A percentile compares a stretch with the other conserved stretches of the same genome.
These are phyloP conservation scores for Suhomyces pyralidae DNA, from an alignment of 805 yeast species.

Conservation along the genomic window DNA sequence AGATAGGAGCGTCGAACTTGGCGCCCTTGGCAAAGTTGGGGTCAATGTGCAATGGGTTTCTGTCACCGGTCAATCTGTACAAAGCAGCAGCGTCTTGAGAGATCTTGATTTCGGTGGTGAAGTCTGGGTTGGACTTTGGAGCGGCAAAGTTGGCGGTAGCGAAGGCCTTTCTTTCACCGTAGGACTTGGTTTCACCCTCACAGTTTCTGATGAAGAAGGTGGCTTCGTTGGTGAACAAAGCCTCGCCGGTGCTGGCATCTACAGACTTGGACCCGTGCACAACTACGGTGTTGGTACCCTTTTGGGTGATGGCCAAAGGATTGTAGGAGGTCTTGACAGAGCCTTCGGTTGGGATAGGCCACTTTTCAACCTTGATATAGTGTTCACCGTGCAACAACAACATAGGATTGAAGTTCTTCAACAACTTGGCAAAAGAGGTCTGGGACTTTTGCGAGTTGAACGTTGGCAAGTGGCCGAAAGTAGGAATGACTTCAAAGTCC, in stretches of 20 bases:
- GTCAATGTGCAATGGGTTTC: conserved; percentile 93
- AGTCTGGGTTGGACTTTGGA: conserved; percentile 65
- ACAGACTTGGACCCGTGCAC: conserved; percentile 69
- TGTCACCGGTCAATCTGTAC: conserved; percentile 90
- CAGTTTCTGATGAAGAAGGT: conserved; percentile 81
- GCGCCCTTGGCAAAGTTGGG: conserved; percentile 87
- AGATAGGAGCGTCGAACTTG: conserved; percentile 78
- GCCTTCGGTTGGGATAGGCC: conserved; percentile 77
- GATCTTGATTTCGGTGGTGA: conserved; percentile 55
- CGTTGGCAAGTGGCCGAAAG: conserved; percentile 86
- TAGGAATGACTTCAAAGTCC: conserved; percentile 82
- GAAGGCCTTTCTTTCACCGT: conserved; percentile 51
- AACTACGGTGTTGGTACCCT: conserved; percentile 80
- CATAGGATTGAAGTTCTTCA: conserved; percentile 86
- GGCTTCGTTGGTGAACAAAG: conserved; percentile 75
- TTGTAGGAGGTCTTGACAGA: conserved; percentile 55
- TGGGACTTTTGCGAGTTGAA: conserved; percentile 62
- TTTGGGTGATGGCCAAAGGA: conserved; percentile 76
- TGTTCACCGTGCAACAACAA: conserved; percentile 93
- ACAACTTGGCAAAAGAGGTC: conserved; percentile 54
- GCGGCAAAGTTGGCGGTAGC: conserved; percentile 62
- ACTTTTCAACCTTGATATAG: conserved; percentile 70
- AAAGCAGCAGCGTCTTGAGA: conserved; percentile 77
- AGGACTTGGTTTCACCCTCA: conserved; percentile 50
- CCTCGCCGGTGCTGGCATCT: conserved; percentile 66